These are phyloP conservation scores for Diaporthe sp. DNA, from an alignment of 2,329 filamentous ascomycete species.

Conservation along the genomic window DNA sequence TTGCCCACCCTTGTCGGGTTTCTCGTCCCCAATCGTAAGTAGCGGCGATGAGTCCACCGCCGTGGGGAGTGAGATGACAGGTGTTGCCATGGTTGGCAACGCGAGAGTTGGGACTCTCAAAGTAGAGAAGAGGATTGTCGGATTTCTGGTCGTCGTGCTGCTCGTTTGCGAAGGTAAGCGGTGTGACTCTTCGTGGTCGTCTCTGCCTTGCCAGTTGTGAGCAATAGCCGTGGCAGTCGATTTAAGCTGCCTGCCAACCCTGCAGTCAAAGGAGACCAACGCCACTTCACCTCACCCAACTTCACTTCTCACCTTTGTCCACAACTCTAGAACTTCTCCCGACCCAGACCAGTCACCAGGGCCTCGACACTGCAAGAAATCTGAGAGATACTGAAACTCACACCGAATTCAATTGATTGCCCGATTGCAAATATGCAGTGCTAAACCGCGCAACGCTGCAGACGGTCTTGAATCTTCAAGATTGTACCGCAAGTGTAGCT, in stretches of 20 bases:
- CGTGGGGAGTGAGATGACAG: conserved; percentile 14
- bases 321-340: background rate
- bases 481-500: conserved; percentile 33
- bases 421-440: conserved; percentile 25
- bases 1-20: background rate
- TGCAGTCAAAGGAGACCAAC: conserved; percentile 22
- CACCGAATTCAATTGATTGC: background rate
- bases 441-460: conserved; percentile 34
- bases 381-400: background rate
- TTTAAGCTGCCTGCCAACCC: conserved; percentile 9
- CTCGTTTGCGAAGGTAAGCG: background rate
- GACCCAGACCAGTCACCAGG: background rate
- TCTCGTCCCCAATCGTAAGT: background rate
- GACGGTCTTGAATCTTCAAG: conserved; percentile 34
- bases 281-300: background rate
- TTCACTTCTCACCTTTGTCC: conserved; percentile 18
- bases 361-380: background rate
- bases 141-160: background rate
- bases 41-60: conserved; percentile 11
- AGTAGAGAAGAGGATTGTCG: background rate
- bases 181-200: conserved; percentile 36
- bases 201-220: conserved; percentile 14
- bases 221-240: conserved; percentile 8
- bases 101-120: background rate
- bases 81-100: conserved; percentile 24